Conservation (phyloP, 1,139 yeast species). For the Blastobotrys buckinghamii region DNA sequence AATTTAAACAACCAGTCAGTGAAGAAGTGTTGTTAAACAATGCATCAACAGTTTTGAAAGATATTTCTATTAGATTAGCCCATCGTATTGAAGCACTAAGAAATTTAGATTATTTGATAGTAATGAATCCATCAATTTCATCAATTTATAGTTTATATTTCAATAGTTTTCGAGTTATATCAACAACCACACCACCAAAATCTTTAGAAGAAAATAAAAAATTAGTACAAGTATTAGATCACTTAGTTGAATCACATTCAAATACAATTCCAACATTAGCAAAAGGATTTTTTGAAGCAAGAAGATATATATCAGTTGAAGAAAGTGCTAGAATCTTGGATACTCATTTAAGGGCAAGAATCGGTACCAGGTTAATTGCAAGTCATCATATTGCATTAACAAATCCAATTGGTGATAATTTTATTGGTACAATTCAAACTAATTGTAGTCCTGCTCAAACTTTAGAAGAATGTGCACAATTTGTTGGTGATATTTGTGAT, state of each 20-base stretch:
- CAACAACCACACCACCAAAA: conserved; percentile 39
- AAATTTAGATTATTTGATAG: conserved; percentile 72
- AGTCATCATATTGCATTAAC: conserved; percentile 72
- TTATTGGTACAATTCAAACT: conserved; percentile 67
- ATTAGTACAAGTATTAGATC: conserved; percentile 47
- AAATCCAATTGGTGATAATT: conserved; percentile 41
- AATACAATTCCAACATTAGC: conserved; percentile 79
- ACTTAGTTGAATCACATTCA: conserved; percentile 67
- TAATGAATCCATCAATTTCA: conserved; percentile 86
- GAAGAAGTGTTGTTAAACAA: conserved; percentile 32
- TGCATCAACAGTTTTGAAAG: conserved; percentile 39
- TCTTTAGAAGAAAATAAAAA: conserved; percentile 48
- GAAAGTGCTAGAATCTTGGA: conserved; percentile 60
- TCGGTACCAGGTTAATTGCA: conserved; percentile 76
- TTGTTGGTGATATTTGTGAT: conserved; percentile 75
- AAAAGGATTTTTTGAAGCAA: conserved; percentile 75
- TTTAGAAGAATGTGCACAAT: conserved; percentile 56
- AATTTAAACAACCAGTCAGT: conserved; percentile 14
- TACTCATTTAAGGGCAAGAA: conserved; percentile 75
- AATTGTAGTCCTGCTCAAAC: conserved; percentile 57
- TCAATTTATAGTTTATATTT: conserved; percentile 69
- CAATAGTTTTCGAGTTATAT: conserved; percentile 59
- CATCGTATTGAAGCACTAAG: conserved; percentile 63
- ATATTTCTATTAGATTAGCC: conserved; percentile 43
- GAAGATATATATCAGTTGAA: conserved; percentile 44